Conservation (phyloP, 2,329 filamentous ascomycete species). For the Fusarium multiceps region DNA sequence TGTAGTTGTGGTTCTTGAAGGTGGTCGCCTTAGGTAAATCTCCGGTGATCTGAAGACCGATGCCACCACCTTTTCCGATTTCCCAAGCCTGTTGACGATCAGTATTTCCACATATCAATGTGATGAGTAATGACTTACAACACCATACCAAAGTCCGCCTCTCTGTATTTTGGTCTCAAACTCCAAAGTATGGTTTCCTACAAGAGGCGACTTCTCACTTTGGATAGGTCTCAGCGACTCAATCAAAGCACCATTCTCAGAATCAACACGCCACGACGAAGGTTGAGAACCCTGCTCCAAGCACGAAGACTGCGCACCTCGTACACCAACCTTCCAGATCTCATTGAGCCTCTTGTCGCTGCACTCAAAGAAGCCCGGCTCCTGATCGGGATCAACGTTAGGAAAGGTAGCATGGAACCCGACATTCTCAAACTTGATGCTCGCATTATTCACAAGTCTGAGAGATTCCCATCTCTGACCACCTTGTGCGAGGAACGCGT, state of each 20-base stretch:
- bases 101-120: background rate
- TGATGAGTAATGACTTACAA: background rate
- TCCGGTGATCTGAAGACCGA: slow-evolving; percentile 9
- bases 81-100: background rate
- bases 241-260: background rate
- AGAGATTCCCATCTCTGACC: slow-evolving; percentile 13
- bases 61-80: background rate
- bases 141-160: slow-evolving; percentile 11
- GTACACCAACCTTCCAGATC: slow-evolving; percentile 3
- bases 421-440: background rate
- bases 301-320: background rate
- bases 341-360: slow-evolving; percentile 7
- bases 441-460: background rate
- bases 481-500: slow-evolving; percentile 5
- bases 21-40: background rate
- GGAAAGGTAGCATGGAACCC: background rate
- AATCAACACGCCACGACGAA: slow-evolving; percentile 2
- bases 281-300: background rate
- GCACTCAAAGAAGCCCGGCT: slow-evolving; percentile 1
- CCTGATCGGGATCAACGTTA: background rate
- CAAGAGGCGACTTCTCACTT: background rate
- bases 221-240: slow-evolving; percentile 1
- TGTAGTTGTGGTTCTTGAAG: slow-evolving; percentile 8
- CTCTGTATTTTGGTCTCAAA: slow-evolving; percentile 6
- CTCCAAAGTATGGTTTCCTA: slow-evolving; percentile 10